Percentiles rank a stretch among this genome's conserved stretches.
These are phyloP conservation scores for Tagetes erecta DNA, from an alignment of 129 eudicot genomes.

Conservation along the genomic window DNA sequence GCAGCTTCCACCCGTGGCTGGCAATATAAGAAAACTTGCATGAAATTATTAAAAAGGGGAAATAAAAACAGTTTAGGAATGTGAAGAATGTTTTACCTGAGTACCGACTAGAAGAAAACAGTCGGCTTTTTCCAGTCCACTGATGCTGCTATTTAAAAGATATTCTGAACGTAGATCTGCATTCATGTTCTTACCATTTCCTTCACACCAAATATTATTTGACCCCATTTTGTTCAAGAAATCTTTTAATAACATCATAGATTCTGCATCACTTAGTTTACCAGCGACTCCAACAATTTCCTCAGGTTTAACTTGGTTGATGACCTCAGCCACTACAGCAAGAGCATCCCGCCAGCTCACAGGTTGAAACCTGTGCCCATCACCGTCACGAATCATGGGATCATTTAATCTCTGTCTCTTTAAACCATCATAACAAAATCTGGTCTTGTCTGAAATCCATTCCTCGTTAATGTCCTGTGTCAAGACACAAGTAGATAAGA, in stretches of 20 bases:
- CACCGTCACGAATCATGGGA: conserved; percentile 87
- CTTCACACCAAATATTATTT: conserved; percentile 79
- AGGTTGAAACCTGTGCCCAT: conserved; percentile 68
- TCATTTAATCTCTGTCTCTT: conserved; percentile 89
- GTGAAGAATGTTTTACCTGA: conserved; percentile 53
- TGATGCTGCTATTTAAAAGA: conserved; percentile 69
- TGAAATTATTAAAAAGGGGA: not conserved
- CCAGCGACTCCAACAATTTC: conserved; percentile 94
- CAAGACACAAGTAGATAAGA: not conserved
- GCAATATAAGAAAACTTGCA: not conserved
- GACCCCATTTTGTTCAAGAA: conserved; percentile 83
- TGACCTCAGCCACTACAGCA: conserved; percentile 76
- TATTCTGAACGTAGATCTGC: conserved; percentile 88
- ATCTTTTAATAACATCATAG: conserved; percentile 86
- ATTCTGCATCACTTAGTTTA: conserved; percentile 83
- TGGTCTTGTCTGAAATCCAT: conserved; percentile 95
- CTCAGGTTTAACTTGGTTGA: conserved; percentile 63
- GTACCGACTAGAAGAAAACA: conserved; percentile 83
- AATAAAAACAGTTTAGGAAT: not conserved
- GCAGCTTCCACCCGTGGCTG: conserved; percentile 97
- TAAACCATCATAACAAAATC: conserved; percentile 89
- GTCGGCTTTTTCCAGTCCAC: conserved; percentile 87
- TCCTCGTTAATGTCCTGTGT: conserved; percentile 86
- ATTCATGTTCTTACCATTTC: conserved; percentile 58
- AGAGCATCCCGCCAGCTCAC: conserved; percentile 94